Base-by-base conservation (phyloP, 1,284 basidiomycete genomes). In the Ceratobasidium sp. region DNA sequence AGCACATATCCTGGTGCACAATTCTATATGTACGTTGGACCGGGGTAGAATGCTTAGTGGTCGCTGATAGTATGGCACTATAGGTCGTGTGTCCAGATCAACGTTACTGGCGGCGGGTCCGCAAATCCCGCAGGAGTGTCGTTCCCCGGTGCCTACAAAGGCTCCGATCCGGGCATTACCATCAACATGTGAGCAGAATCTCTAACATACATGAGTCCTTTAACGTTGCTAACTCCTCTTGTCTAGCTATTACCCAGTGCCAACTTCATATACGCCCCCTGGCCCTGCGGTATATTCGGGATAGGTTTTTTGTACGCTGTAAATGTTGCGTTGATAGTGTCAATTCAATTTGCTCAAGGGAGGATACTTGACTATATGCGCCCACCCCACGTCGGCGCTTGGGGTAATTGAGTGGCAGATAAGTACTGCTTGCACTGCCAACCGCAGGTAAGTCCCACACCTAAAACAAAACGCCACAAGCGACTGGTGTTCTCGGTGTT, bases 51-150 rank as follows among this genome's bases (percentile, higher is more conserved):
- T 13, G 23, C 17, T 26, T 28, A 15, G 26, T 44, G 23, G 33
- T 9, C 17, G 20, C 61, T 38, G 15, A 6, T n/a, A 13, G n/a
- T n/a, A n/a, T 17, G 61, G 20, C 44, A 77, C 65, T 69, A 80
- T 33, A 69, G 78, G 79, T 71, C 73, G 59, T 80, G 79, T 44
- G 79, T 74, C 46, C 77, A 80, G 80, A 81, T 89, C 68, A 80
- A 87, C 75, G 86, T 89, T 74, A 88, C 87, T n/a, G 88, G 88
- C 20, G 88, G 88, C 3, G 88, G 88, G 33, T 87, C 81, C 79
- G 84, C 85, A 3, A 81, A 83, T 28, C 88, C 88, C 3, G 84
- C 87, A 5, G 88, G 86, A 4, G 87, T 89, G 50, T 87, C 84
- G 80, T 88, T 89, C 86, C 87, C 87, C 7, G 88, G 79, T 50